Conservation (phyloP, 257 asterid species). For the Linderniella brevidens region DNA sequence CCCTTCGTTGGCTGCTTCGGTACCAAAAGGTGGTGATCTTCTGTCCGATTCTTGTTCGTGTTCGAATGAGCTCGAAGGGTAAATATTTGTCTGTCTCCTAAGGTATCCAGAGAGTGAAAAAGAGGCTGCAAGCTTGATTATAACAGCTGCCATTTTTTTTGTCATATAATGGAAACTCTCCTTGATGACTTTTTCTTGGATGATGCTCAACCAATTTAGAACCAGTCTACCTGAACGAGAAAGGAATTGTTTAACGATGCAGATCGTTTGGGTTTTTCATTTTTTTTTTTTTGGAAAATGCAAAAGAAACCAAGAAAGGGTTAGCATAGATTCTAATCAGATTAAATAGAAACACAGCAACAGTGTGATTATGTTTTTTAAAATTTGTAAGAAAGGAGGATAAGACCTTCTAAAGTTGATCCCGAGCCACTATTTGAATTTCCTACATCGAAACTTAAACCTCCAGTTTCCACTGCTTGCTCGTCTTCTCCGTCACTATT, state of each 20-base stretch:
- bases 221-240: slow-evolving; percentile 31
- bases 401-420: slow-evolving; percentile 34
- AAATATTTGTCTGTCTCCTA: slow-evolving; percentile 41
- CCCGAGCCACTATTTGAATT: slow-evolving; percentile 9
- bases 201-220: slow-evolving; percentile 27
- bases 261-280: background rate
- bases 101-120: slow-evolving; percentile 26
- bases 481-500: slow-evolving; percentile 22
- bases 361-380: no score
- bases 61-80: slow-evolving; percentile 24
- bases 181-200: slow-evolving; percentile 47
- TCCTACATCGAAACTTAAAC: no score
- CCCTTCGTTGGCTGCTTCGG: slow-evolving; percentile 17
- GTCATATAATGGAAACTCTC: slow-evolving; percentile 37
- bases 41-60: slow-evolving; percentile 19
- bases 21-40: slow-evolving; percentile 19
- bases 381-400: slow-evolving; percentile 1
- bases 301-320: no score
- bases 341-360: no score
- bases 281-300: slow-evolving; percentile 8
- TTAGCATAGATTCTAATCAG: no score
- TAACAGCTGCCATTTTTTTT: slow-evolving; percentile 32
- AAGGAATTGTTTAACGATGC: background rate
- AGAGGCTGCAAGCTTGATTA: slow-evolving; percentile 23
- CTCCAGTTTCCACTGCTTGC: slow-evolving; percentile 16